Conservation (phyloP, 495 filamentous ascomycete genomes). For the Aspergillus haitiensis region DNA sequence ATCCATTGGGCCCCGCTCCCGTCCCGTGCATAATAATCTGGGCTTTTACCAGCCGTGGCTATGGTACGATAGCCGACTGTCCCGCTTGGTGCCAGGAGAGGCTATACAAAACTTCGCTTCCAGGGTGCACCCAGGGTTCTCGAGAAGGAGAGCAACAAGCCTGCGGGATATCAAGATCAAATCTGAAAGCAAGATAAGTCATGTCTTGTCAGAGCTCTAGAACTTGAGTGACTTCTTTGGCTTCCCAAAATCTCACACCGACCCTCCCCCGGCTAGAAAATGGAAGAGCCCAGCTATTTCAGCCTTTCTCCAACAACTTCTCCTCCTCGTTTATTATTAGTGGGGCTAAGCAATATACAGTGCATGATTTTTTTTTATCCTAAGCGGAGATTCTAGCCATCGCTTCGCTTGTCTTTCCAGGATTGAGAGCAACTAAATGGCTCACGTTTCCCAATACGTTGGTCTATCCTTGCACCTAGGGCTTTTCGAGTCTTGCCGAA, state of each 20-base stretch:
- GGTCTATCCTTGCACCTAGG: slow-evolving; percentile 12
- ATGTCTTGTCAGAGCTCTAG: too few species aligned
- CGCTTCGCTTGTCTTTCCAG: too few species aligned
- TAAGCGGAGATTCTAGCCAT: neutral
- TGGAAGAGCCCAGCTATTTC: neutral
- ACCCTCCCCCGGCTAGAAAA: neutral
- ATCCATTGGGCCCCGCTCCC: too few species aligned
- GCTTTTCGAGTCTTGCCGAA: slow-evolving; percentile 7
- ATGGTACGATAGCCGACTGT: too few species aligned
- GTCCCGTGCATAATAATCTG: too few species aligned
- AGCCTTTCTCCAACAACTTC: neutral
- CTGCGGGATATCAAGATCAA: too few species aligned
- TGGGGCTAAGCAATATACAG: neutral
- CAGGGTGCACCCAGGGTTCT: too few species aligned
- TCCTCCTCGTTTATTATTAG: neutral
- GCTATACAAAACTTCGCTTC: too few species aligned
- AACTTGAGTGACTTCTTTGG: neutral
- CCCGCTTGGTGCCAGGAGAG: too few species aligned
- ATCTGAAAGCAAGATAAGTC: too few species aligned
- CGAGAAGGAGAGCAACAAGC: too few species aligned
- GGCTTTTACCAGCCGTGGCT: too few species aligned
- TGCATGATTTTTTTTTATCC: neutral
- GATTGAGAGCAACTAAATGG: neutral
- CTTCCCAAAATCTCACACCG: neutral
- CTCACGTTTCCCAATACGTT: neutral